Evolutionary conservation across 2,329 filamentous ascomycete genomes (phyloP), one percentile per base, ranked within the genome.

Genomic region (Aspergillus ustus): DNA sequence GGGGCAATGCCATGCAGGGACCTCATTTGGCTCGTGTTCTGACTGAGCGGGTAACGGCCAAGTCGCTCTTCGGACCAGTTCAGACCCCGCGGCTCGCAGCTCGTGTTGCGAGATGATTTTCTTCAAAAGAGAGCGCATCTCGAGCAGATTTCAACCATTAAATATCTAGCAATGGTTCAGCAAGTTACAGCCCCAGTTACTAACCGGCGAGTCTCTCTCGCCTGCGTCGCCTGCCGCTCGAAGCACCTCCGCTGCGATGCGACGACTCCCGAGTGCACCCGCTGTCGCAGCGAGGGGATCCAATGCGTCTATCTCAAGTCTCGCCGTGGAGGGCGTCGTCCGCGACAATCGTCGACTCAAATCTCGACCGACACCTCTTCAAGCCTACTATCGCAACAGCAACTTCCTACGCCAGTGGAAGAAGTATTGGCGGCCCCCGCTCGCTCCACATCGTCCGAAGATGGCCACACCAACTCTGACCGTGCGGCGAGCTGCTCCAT

Each of bases 281-380:
- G 80, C 25, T 82, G 80, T 64, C 79, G 56, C 73, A 74, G 45
- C 4, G 62, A 64, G 11, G 40, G 49, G 25, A 79, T 78, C 61
- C 70, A 77, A 29, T 83, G 81, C 59, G 78, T 77, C 62, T 83
- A 83, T 66, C 74, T 78, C 19, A 77, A 80, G 62, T 83, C 81
- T 11, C 73, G 81, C 52, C 75, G 81, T 65, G 81, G 81, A 28
- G 71, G 70, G 17, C 44, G 48, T 9, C 45, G 44, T 31, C 52
- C 40, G 2, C 55, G 19, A 29, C n/a, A 28, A 40, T 29, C 51
- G 13, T 19, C 20, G 11, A 20, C 20, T n/a, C 40, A 45, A 19
- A 28, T 56, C 9, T n/a, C 37, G 5, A 17, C 45, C 13, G 52
- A 60, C 2, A 22, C 3, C 3, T 44, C 34, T 15, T 20, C 8